Percentiles rank a stretch among this genome's conserved stretches.
Conservation (phyloP, 2,329 filamentous ascomycete species). For the Fusarium sp. region DNA sequence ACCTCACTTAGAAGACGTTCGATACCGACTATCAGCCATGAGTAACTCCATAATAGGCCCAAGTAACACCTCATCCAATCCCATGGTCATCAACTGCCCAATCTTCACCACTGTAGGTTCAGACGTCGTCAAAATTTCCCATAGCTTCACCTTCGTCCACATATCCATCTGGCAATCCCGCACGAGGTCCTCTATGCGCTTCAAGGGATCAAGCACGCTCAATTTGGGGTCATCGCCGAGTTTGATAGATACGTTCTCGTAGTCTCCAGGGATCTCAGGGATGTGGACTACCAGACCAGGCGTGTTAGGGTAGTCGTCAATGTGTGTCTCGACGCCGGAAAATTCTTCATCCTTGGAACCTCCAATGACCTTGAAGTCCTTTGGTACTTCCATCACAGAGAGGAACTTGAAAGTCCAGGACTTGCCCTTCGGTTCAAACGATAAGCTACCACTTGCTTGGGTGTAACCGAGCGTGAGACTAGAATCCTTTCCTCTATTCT, state of each 20-base stretch:
- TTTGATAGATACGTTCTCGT: constrained; percentile 2
- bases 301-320: constrained; percentile 29
- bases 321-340: constrained; percentile 1
- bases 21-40: constrained; percentile 45
- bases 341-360: not conserved
- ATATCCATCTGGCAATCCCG: constrained; percentile 50
- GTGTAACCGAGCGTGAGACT: constrained; percentile 4
- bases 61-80: constrained; percentile 42
- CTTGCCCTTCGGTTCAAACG: constrained; percentile 7
- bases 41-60: constrained; percentile 48
- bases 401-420: constrained; percentile 39
- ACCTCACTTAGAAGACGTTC: not conserved
- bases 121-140: constrained; percentile 35
- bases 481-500: not conserved
- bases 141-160: constrained; percentile 46
- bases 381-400: constrained; percentile 12
- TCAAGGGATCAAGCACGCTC: constrained; percentile 27
- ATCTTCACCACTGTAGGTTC: constrained; percentile 38
- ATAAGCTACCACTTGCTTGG: constrained; percentile 24
- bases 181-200: constrained; percentile 37
- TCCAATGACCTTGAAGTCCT: constrained; percentile 6
- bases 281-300: constrained; percentile 34
- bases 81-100: constrained; percentile 45
- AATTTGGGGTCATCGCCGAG: constrained; percentile 24
- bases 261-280: not conserved